A percentile compares a stretch with the other conserved stretches of the same genome.
Evolutionary conservation across 345 rosid species (phyloP).

Genomic region (Populus deltoides): DNA sequence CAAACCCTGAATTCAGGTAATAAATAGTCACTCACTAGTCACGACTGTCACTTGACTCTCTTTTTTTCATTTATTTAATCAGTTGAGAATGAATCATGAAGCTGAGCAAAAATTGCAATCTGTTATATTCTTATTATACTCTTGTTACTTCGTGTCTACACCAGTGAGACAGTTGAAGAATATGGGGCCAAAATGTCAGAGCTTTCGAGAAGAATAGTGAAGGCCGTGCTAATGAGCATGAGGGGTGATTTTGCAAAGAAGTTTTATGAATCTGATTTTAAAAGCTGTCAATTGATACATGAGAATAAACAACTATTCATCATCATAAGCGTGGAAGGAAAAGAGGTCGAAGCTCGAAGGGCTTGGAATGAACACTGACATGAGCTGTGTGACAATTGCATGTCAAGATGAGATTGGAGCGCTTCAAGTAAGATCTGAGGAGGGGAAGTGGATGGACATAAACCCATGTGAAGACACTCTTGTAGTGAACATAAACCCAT

Average conservation of each 20-base stretch:
- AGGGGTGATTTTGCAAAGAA: too few relatives aligned
- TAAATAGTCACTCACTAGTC: background rate
- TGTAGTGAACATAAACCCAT: conserved; percentile 28
- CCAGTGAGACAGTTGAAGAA: conserved; percentile 27
- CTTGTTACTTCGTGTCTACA: background rate
- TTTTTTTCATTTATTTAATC: background rate
- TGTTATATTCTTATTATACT: background rate
- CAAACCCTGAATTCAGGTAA: conserved; percentile 34
- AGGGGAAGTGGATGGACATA: conserved; percentile 43
- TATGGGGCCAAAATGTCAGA: conserved; percentile 37
- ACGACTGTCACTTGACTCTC: background rate
- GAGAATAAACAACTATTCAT: too few relatives aligned
- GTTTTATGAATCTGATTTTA: too few relatives aligned
- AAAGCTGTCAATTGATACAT: too few relatives aligned
- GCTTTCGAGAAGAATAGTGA: conserved; percentile 11
- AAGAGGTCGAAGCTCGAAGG: too few relatives aligned
- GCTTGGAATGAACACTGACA: too few relatives aligned
- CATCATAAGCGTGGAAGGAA: too few relatives aligned
- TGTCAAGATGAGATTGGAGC: conserved; percentile 40
- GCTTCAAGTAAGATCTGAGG: conserved; percentile 36
- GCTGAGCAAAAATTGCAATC: background rate
- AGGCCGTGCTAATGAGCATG: too few relatives aligned
- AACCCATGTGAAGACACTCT: conserved; percentile 33
- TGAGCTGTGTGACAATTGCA: conserved; percentile 44
- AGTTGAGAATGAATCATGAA: background rate